Conservation (phyloP, 2,329 filamentous ascomycete genomes). For the Pseudogymnoascus sp. region DNA sequence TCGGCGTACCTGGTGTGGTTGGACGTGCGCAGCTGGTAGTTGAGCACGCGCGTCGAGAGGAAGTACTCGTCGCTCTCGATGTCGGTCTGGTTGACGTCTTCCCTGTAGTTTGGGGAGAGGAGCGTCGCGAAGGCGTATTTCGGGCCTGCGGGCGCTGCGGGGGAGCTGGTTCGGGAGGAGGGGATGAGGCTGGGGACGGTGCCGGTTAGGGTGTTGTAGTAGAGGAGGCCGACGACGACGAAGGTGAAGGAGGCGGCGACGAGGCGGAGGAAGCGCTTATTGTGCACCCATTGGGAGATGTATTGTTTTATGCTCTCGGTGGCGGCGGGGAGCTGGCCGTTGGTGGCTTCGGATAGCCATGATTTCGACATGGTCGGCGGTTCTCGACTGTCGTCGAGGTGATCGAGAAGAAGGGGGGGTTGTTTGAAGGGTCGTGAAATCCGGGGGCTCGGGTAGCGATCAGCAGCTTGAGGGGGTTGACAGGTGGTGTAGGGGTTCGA, state of each 20-base stretch:
- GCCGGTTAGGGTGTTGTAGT: background rate
- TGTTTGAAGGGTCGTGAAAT: background rate
- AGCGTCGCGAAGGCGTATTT: background rate
- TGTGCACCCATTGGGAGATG: background rate
- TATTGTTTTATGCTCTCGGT: background rate
- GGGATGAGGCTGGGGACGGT: background rate
- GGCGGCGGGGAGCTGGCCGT: background rate
- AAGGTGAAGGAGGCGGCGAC: constrained; percentile 1
- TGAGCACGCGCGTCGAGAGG: constrained; percentile 27
- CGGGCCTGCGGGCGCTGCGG: background rate
- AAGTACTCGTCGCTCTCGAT: constrained; percentile 28
- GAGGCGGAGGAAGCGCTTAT: constrained; percentile 1
- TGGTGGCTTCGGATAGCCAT: background rate
- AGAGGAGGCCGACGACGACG: background rate
- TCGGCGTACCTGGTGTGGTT: constrained; percentile 24
- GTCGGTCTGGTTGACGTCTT: background rate
- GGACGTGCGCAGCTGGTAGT: constrained; percentile 30
- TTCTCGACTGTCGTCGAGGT: background rate
- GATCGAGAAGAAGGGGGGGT: background rate
- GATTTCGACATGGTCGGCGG: background rate
- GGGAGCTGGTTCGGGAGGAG: background rate
- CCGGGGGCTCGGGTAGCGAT: background rate
- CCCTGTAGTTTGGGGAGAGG: background rate
- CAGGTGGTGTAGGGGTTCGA: background rate
- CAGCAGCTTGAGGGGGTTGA: background rate